phyloP scores from a whole-genome alignment of 352 stramenopile species.

The Globisporangium uncinulatum region DNA sequence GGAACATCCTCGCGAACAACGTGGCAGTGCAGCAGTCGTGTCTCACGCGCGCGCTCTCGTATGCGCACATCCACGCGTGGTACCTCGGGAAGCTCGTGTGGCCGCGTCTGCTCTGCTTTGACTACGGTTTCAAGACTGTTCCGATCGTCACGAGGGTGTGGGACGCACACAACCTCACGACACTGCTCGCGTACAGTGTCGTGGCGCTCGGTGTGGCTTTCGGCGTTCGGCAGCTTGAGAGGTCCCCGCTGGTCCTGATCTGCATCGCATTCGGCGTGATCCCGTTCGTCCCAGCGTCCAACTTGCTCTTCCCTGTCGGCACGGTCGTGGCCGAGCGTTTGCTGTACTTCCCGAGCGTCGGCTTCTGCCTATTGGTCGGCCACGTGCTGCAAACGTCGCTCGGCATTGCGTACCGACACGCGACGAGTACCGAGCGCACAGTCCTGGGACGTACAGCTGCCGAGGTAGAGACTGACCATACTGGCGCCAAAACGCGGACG shows the following conservation, averaged over 20 bases:
- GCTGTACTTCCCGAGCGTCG: conserved; percentile 88
- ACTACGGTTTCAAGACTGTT: conserved; percentile 90
- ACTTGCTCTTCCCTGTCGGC: conserved; percentile 88
- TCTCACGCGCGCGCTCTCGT: conserved; percentile 53
- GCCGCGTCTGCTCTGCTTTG: conserved; percentile 82
- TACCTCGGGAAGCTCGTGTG: conserved; percentile 89
- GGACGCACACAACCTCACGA: conserved; percentile 60
- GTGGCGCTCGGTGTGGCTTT: conserved; percentile 29
- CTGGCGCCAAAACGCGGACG: background rate
- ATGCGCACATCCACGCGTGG: conserved; percentile 80
- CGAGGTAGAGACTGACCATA: background rate
- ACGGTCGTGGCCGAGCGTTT: conserved; percentile 89
- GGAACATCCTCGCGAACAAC: conserved; percentile 86
- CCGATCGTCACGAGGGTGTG: conserved; percentile 45
- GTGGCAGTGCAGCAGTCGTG: conserved; percentile 46
- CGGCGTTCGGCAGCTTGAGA: conserved; percentile 15
- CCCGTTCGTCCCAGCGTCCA: conserved; percentile 89
- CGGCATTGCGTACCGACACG: conserved; percentile 17
- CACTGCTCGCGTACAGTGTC: conserved; percentile 46
- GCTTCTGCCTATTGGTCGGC: conserved; percentile 64
- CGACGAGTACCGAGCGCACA: background rate
- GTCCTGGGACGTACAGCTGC: background rate
- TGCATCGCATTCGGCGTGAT: conserved; percentile 71
- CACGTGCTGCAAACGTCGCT: conserved; percentile 28
- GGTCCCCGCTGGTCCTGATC: conserved; percentile 33